Evolutionary conservation across 1,139 yeast species (phyloP), one percentile per base, ranked within the genome.

Genomic region (Petasospora fabianii): DNA sequence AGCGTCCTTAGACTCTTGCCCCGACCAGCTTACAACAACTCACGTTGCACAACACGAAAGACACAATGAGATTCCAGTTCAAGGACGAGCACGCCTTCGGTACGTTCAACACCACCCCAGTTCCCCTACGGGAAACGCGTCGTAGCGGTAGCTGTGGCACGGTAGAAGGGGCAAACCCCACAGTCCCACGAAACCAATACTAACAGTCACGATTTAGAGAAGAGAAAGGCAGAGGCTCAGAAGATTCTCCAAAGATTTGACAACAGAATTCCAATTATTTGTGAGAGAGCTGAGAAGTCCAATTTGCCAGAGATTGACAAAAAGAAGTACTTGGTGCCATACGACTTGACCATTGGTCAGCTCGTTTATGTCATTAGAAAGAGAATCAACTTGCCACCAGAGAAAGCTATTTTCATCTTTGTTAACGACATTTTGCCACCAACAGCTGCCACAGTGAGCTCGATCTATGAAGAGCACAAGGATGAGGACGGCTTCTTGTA

Each of bases 391-490:
- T 76, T 92, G 50, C 96, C 97, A 33, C 86, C 96, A 30, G 98
- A 92, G 65, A 90, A 92, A 80, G 98, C 98, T 34, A 90, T 92
- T 52, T 92, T 92, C 65, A 88, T 92, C 53, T 92, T 92, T 64
- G 95, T 92, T 47, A 90, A 92, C 60, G 98, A 92, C 61, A 90
- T 92, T 44, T 75, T 92, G 55, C 98, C 98, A 17, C 97, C 97
- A 35, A 92, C 98, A 3, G 97, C 97, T 17, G 95, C 97, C 20
- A 76, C 92, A 55, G 88, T 92, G 90, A 84, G 95, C 54, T 77
- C 92, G 21, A 84, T 92, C 49, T 92, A 92, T 60, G 95, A 88
- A 56, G 97, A 92, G 64, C 96, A 92, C 66, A 88, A 88, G 68
- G 98, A 92, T 60, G 90, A 90, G 59, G 98, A 92, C 61, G 98